Base-by-base conservation (phyloP, 371 early-diverging fungal species). In the Fennellomyces sp. region DNA sequence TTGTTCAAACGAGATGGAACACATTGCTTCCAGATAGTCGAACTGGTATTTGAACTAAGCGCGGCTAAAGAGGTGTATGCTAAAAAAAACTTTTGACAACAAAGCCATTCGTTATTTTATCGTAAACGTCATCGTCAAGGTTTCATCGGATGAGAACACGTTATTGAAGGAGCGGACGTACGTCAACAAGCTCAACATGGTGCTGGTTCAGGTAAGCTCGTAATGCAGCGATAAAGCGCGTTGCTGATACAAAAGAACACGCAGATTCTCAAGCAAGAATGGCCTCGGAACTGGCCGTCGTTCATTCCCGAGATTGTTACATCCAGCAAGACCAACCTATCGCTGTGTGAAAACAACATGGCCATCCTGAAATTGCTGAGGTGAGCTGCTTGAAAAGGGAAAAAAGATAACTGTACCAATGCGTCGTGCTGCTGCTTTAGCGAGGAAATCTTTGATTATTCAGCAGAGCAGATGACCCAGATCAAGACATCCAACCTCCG, bases 201-300 rank as follows among this genome's bases (percentile, higher is more conserved):
- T 94, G 10, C 76, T 98, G 52, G 98, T 98, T 2, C 96, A 98
- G 85, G 96, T 92, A 80, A 47, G 53, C 29, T n/a, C n/a, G n/a
- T n/a, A n/a, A n/a, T n/a, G n/a, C n/a, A n/a, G n/a, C n/a, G n/a
- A n/a, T n/a, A n/a, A n/a, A n/a, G n/a, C n/a, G n/a, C n/a, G n/a
- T n/a, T n/a, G n/a, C n/a, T n/a, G n/a, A n/a, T n/a, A n/a, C n/a
- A n/a, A n/a, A n/a, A n/a, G n/a, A n/a, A n/a, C n/a, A n/a, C n/a
- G 27, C 77, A 97, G 92, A 96, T 99, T 47, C 80, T 99, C 59
- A 99, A 99, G 78, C 97, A 99, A 76, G 99, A 99, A 71, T 99
- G 99, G 99, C 99, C 99, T 15, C 91, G 94, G 59, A 94, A 97
- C 68, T 99, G 99, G 99, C 99, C 99, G 3, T 87, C 87, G 17